These are phyloP conservation scores for Leccinum imitatum DNA, from an alignment of 768 basidiomycete species.

Conservation along the genomic window DNA sequence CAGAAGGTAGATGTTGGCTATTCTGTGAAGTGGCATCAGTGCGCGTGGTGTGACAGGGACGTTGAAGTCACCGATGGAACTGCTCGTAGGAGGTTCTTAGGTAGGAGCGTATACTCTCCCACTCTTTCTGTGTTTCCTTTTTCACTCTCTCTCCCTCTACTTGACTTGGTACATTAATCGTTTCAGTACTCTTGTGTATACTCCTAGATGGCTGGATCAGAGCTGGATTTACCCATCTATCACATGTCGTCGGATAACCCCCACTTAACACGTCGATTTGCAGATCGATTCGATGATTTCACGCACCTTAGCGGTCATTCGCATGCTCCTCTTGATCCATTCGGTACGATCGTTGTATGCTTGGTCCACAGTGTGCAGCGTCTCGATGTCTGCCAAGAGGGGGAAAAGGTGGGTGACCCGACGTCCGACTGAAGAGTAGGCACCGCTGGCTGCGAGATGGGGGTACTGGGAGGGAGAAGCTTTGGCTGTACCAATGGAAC, in stretches of 20 bases:
- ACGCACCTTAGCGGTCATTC: conserved; percentile 70
- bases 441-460: too few species aligned
- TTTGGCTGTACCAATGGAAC: too few species aligned
- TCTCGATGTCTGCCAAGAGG: conserved; percentile 62
- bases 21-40: conserved; percentile 38
- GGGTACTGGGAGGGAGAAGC: too few species aligned
- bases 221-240: conserved; percentile 94
- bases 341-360: conserved; percentile 79
- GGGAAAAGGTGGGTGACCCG: too few species aligned
- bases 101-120: conserved; percentile 40
- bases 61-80: conserved; percentile 67
- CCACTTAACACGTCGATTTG: conserved; percentile 50
- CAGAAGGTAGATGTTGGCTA: conserved; percentile 93
- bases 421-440: conserved; percentile 4
- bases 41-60: too few species aligned
- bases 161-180: conserved; percentile 49
- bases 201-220: conserved; percentile 88
- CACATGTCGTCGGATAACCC: conserved; percentile 34
- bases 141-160: conserved; percentile 6
- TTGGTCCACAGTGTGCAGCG: conserved; percentile 83
- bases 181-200: conserved; percentile 91
- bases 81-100: conserved; percentile 93
- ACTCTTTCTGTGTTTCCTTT: not conserved
- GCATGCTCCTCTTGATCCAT: conserved; percentile 91
- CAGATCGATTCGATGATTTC: conserved; percentile 39